Conservation (phyloP, 2,329 filamentous ascomycete genomes). For the Calonectria pseudoreteaudii region DNA sequence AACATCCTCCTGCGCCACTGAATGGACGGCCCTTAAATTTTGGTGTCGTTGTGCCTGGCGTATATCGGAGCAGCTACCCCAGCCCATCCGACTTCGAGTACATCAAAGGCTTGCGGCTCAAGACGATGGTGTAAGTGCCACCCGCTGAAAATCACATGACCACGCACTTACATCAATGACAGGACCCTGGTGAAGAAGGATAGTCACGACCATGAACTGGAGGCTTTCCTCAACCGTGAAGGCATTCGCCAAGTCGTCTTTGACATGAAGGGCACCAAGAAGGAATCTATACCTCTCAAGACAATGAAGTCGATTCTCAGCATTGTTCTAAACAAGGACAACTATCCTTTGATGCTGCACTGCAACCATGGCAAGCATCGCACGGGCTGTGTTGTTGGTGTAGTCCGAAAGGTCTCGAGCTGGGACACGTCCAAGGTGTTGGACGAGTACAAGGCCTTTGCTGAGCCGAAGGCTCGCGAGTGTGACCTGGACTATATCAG, state of each 20-base stretch:
- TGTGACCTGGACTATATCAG: conserved; percentile 70
- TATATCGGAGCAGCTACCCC: conserved; percentile 89
- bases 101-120: conserved; percentile 75
- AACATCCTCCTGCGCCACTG: conserved; percentile 37
- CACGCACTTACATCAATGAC: conserved; percentile 24
- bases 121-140: conserved; percentile 78
- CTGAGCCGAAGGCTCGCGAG: conserved; percentile 69
- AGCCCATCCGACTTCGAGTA: conserved; percentile 76
- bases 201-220: conserved; percentile 62
- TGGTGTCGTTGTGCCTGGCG: conserved; percentile 76
- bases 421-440: conserved; percentile 74
- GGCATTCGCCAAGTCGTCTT: conserved; percentile 80
- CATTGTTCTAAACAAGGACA: conserved; percentile 76
- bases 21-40: conserved; percentile 75
- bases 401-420: conserved; percentile 78
- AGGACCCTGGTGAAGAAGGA: conserved; percentile 75
- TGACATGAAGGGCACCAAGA: conserved; percentile 90
- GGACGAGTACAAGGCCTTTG: conserved; percentile 79
- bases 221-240: conserved; percentile 72
- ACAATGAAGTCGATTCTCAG: conserved; percentile 79
- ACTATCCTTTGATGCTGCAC: conserved; percentile 87
- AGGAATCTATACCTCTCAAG: conserved; percentile 73
- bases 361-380: conserved; percentile 97
- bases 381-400: conserved; percentile 88
- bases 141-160: conserved; percentile 11